These are phyloP conservation scores for Ochetophila trinervis DNA, from an alignment of 306 rosid genomes.

Conservation along the genomic window DNA sequence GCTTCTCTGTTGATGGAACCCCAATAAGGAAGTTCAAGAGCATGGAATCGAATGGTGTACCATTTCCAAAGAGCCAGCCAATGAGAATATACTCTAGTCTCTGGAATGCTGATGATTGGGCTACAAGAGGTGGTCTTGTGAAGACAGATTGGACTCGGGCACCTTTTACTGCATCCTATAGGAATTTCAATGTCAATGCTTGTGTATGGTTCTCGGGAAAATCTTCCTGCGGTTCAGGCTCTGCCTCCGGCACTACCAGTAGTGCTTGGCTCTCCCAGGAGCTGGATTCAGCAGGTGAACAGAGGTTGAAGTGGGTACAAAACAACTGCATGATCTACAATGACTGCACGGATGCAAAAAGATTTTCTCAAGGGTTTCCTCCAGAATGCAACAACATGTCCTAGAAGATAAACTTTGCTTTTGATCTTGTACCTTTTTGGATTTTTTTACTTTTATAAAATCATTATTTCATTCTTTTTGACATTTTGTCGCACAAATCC, in stretches of 20 bases:
- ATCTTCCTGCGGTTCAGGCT: constrained; percentile 46
- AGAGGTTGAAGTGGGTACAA: constrained; percentile 50
- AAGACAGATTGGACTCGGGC: constrained; percentile 71
- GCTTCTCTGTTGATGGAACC: constrained; percentile 69
- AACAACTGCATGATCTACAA: constrained; percentile 65
- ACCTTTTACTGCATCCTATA: constrained; percentile 67
- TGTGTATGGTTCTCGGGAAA: constrained; percentile 48
- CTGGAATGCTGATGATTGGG: constrained; percentile 86
- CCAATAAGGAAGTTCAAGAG: constrained; percentile 80
- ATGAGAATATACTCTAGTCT: constrained; percentile 67
- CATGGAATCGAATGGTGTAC: constrained; percentile 48
- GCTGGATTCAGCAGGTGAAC: constrained; percentile 35
- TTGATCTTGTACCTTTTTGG: no score
- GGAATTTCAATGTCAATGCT: constrained; percentile 54
- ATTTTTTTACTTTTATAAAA: not conserved
- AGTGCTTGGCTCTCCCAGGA: constrained; percentile 44
- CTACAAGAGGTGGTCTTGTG: constrained; percentile 73
- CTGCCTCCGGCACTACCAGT: constrained; percentile 1
- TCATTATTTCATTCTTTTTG: not conserved
- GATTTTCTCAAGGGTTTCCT: constrained; percentile 66
- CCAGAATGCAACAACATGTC: constrained; percentile 40
- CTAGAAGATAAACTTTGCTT: not conserved
- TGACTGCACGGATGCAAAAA: constrained; percentile 48
- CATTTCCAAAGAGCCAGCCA: constrained; percentile 63
- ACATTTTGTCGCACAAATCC: no score